These are phyloP conservation scores for Backusella psychrophila DNA, from an alignment of 192 early-diverging fungal genomes.

Conservation along the genomic window DNA sequence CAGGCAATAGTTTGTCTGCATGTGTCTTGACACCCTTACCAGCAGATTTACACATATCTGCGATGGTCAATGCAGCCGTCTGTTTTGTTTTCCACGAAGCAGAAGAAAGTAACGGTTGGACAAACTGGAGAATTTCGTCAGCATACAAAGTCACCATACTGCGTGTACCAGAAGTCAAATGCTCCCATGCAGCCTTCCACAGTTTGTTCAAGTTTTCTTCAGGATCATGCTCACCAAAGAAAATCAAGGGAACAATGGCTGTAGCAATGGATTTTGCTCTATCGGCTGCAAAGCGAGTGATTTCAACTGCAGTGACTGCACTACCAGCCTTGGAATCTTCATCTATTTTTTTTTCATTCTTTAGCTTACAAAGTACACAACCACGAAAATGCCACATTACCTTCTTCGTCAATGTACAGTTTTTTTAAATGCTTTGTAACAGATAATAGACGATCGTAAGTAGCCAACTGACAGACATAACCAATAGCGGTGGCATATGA, in stretches of 20 bases:
- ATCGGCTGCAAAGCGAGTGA: conserved; percentile 65
- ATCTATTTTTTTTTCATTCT: conserved; percentile 35
- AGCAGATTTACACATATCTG: conserved; percentile 55
- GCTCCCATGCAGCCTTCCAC: conserved; percentile 80
- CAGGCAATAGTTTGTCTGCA: conserved; percentile 51
- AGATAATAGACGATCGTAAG: conserved; percentile 54
- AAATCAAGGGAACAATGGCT: conserved; percentile 68
- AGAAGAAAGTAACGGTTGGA: conserved; percentile 51
- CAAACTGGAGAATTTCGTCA: conserved; percentile 59
- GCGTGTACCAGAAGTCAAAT: conserved; percentile 62
- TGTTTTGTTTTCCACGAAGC: conserved; percentile 79
- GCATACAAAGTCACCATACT: conserved; percentile 63
- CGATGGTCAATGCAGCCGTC: conserved; percentile 66
- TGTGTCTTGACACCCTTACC: conserved; percentile 43
- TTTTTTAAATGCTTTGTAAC: conserved; percentile 72
- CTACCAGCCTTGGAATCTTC: conserved; percentile 68
- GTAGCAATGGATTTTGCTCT: conserved; percentile 49
- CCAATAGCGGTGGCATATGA: conserved; percentile 84
- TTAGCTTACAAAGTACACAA: too few species aligned
- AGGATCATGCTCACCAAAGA: conserved; percentile 65
- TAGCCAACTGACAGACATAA: conserved; percentile 65
- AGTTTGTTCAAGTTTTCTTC: conserved; percentile 50
- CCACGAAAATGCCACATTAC: not conserved
- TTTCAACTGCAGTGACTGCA: conserved; percentile 64
- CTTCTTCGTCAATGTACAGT: conserved; percentile 72